Base-by-base conservation (phyloP, 1,284 basidiomycete species). In the Trametes sp. region DNA sequence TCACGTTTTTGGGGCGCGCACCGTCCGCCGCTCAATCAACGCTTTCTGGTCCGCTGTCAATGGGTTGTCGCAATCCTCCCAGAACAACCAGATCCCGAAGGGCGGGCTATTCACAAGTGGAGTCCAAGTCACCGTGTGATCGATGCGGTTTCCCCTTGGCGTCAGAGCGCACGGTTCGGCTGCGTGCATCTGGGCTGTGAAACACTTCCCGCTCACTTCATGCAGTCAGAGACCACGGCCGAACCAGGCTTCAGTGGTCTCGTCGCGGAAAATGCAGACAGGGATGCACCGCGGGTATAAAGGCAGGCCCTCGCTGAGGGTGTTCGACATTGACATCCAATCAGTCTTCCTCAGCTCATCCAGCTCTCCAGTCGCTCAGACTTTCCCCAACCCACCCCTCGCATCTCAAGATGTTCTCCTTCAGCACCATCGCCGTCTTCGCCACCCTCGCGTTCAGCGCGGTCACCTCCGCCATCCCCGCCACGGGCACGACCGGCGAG, bases 381-480 rank as follows among this genome's bases (percentile, higher is more conserved):
- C 78, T 80, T 73, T 68, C 80, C 80, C 21, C 23, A 7, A 59
- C 59, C 21, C 50, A 59, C 56, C 48, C 42, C 54, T 46, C 24
- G 53, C 53, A 23, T n/a, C 21, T n/a, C 56, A 56, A 61, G 73
- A 84, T 84, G 83, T 77, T 74, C 75, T 81, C 81, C 65, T 81
- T 84, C 76, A 73, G 69, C 70, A 69, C 74, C 68, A 59, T 80
- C 68, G 73, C 77, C 67, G 57, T 76, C 74, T 54, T 80, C 69
- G 74, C 80, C 59, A 69, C 77, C 59, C 71, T 78, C 57, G 76
- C 80, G 49, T 74, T 83, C 64, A 65, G 70, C 61, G 65, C 76
- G 45, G 21, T 74, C 57, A 57, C 72, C 53, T 68, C 68, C 55
- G 71, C 72, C 41, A 62, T 62, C 35, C 60, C 61, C 49, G 29